Base-by-base conservation (phyloP, 331 rosid species). In the Malus hybrid region DNA sequence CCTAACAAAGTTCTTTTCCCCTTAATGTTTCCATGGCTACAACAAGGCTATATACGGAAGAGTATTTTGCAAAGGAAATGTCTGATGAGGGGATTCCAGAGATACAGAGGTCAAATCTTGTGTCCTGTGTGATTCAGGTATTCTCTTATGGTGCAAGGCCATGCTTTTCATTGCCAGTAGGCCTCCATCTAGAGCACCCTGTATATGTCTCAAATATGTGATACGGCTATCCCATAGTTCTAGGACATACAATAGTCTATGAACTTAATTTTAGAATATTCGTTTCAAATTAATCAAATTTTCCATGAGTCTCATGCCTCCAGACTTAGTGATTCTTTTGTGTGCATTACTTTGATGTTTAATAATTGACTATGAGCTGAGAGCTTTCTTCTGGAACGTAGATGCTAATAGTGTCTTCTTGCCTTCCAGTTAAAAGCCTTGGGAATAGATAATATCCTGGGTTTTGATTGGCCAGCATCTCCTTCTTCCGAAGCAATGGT, bases 391-490 rank as follows among this genome's bases (percentile, higher is more conserved):
- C 65, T 65, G 12, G 6, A 11, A 4, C 3, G 19, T 76, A 15
- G 48, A 24, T 75, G 64, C 70, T 74, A 50, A 70, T 76, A 65
- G 54, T 78, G 50, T 85, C 76, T 66, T 80, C 33, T 71, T 19
- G 34, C 81, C 65, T 89, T 71, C 39, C 86, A 93, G 98, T 86
- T 93, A 79, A 93, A 93, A 81, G 89, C 98, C 46, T 78, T 93
- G 82, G 98, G 98, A 73, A 90, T 93, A 70, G 98, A 93, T 83
- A 93, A 93, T 80, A 93, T 93, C 71, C 70, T 93, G 85, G 96
- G 98, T 79, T 93, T 93, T 85, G 96, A 93, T 79, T 93, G 96
- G 98, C 98, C 91, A 60, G 96, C 97, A 34, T 88, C 98, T 86
- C 98, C 98, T 68, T 90, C 97, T 68, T 85, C 96, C 34, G 98